phyloP scores from a whole-genome alignment of 164 flowering plant genomes.

The Brasenia schreberi region DNA sequence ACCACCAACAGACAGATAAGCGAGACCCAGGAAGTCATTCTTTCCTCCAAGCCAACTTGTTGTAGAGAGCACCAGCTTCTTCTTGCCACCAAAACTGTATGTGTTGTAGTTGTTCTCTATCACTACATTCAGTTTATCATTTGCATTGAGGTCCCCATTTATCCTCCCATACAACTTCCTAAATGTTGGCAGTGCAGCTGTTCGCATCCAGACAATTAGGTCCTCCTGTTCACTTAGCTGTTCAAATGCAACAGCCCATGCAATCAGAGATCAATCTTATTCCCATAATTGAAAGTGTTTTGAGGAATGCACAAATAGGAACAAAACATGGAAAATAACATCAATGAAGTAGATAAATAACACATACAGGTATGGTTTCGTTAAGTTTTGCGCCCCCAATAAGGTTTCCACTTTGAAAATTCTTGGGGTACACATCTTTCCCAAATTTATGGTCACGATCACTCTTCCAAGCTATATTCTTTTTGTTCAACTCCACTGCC shows the following conservation, averaged over 20 bases:
- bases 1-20: conserved; percentile 85
- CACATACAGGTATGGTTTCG: conserved; percentile 45
- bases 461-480: conserved; percentile 81
- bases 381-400: conserved; percentile 59
- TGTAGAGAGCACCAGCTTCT: conserved; percentile 93
- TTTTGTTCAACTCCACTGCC: conserved; percentile 47
- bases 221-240: conserved; percentile 15
- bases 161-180: conserved; percentile 93
- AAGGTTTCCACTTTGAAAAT: conserved; percentile 61
- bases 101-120: conserved; percentile 76
- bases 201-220: conserved; percentile 99
- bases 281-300: neutral
- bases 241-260: conserved; percentile 12
- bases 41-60: conserved; percentile 98
- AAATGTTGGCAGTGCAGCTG: conserved; percentile 96
- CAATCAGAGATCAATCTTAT: neutral
- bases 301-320: neutral
- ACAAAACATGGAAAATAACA: neutral
- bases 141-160: conserved; percentile 54
- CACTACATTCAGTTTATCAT: conserved; percentile 35
- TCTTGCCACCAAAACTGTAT: conserved; percentile 82
- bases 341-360: neutral
- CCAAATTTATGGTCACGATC: conserved; percentile 88
- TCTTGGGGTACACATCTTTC: conserved; percentile 56
- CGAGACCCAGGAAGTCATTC: conserved; percentile 92